Conservation (phyloP, 2,329 filamentous ascomycete species). For the Aspergillus fischeri region DNA sequence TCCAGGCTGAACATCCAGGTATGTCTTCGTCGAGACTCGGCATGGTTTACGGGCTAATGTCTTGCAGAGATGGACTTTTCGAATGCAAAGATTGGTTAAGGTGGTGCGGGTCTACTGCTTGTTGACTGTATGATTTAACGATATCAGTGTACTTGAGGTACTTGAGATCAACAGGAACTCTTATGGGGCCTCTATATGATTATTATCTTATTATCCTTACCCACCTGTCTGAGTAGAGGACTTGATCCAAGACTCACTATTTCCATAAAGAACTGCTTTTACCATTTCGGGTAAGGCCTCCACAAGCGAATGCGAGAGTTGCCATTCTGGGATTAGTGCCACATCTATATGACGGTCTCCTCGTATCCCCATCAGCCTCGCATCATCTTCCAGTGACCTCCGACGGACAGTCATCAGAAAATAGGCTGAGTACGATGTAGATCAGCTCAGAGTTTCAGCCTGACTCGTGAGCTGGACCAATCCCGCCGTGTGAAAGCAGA, state of each 20-base stretch:
- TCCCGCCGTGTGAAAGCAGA: not conserved
- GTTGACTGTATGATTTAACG: slow-evolving; percentile 20
- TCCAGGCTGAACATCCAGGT: slow-evolving; percentile 71
- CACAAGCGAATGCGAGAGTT: slow-evolving; percentile 18
- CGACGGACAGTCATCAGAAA: not conserved
- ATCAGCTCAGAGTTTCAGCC: not conserved
- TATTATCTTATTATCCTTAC: not conserved
- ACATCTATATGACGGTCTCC: not conserved
- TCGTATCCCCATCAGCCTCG: not conserved
- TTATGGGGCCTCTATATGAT: not conserved
- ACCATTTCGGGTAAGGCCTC: not conserved
- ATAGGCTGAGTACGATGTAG: not conserved
- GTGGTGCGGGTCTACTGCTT: not conserved
- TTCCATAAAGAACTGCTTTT: not conserved
- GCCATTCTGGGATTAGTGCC: slow-evolving; percentile 16
- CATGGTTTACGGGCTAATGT: slow-evolving; percentile 8
- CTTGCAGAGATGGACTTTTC: slow-evolving; percentile 62
- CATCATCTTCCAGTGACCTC: not conserved
- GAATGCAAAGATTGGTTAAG: slow-evolving; percentile 57
- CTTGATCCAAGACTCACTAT: not conserved
- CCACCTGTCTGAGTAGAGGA: not conserved
- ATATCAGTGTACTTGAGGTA: not conserved
- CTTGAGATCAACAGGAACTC: not conserved
- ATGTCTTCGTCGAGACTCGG: slow-evolving; percentile 4
- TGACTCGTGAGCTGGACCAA: not conserved